These are phyloP conservation scores for Carex scoparia DNA, from an alignment of 176 grass and related monocot species.

Conservation along the genomic window DNA sequence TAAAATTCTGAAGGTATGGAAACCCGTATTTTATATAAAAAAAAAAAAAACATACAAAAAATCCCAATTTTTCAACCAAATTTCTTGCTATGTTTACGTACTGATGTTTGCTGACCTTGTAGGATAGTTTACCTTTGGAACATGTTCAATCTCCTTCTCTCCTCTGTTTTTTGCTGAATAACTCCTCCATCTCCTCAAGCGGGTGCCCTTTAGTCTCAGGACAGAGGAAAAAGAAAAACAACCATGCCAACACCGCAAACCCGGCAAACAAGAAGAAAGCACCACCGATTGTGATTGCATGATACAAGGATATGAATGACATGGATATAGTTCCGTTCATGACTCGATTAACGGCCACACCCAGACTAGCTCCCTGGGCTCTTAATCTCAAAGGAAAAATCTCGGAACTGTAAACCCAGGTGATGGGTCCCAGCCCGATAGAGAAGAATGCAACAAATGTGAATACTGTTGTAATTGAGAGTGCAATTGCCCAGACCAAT, in stretches of 20 bases:
- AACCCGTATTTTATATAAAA: too few relatives aligned
- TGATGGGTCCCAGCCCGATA: constrained; percentile 58
- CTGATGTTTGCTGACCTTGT: too few relatives aligned
- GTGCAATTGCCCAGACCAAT: constrained; percentile 20
- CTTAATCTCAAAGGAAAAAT: constrained; percentile 69
- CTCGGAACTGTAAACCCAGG: constrained; percentile 96
- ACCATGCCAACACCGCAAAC: constrained; percentile 46
- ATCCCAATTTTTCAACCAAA: neutral
- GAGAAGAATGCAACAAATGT: constrained; percentile 66
- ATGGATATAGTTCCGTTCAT: constrained; percentile 64
- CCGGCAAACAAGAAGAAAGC: constrained; percentile 72
- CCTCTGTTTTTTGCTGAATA: constrained; percentile 40
- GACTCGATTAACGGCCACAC: constrained; percentile 59
- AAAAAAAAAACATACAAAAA: neutral
- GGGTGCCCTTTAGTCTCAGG: constrained; percentile 68
- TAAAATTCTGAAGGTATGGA: neutral
- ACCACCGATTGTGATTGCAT: constrained; percentile 56
- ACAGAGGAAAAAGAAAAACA: constrained; percentile 68
- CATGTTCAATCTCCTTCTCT: neutral
- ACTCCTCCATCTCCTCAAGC: constrained; percentile 60
- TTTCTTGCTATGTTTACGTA: neutral
- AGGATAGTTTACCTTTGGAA: neutral
- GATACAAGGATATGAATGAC: constrained; percentile 72
- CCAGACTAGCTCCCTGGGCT: constrained; percentile 58
- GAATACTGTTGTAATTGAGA: constrained; percentile 50